Base-by-base conservation (phyloP, 2,329 filamentous ascomycete species). In the Paracoccidioides lutzii region DNA sequence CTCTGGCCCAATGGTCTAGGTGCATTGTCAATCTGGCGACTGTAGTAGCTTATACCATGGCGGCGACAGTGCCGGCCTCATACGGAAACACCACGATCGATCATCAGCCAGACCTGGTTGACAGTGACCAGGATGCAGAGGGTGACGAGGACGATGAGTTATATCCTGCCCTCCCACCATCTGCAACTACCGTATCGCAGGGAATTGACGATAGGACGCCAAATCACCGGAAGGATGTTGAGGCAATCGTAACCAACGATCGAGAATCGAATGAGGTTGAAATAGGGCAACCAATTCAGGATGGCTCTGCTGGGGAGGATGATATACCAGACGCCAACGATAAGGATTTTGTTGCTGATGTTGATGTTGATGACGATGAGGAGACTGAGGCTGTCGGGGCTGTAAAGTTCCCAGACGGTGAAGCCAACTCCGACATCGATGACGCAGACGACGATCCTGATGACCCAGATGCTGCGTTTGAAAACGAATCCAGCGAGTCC, bases 51-150 rank as follows among this genome's bases (percentile, higher is more conserved):
- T 67, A 65, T 61, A 72, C 63, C 56, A 72, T 73, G 69, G 68
- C 68, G 67, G 71, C 71, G 62, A 70, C 64, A 53, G 64, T 69
- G 69, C 68, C 67, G 66, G 66, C 68, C 64, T 64, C 66, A 57
- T 64, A 68, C 60, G 65, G 70, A 58, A 66, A 71, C 59, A 62
- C 65, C 49, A 63, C 65, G 55, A 61, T 65, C 57, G 65, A 67
- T 59, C 62, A 65, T 43, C 64, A 64, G 38, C 57, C 63, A 37
- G 68, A 71, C 54, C 57, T 66, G 57, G 62, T 67, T 45, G 71
- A 72, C 56, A 73, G 71, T 59, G 72, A 74, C 54, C 67, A 70
- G 61, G 72, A 74, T 57, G 72, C 72, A 22, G 71, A 73, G 56
- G 72, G 72, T n/a, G 71, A 73, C 57, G 71, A 73, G 50, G 70